phyloP scores from a whole-genome alignment of 2,329 filamentous ascomycete genomes.

The Aspergillus sp. region DNA sequence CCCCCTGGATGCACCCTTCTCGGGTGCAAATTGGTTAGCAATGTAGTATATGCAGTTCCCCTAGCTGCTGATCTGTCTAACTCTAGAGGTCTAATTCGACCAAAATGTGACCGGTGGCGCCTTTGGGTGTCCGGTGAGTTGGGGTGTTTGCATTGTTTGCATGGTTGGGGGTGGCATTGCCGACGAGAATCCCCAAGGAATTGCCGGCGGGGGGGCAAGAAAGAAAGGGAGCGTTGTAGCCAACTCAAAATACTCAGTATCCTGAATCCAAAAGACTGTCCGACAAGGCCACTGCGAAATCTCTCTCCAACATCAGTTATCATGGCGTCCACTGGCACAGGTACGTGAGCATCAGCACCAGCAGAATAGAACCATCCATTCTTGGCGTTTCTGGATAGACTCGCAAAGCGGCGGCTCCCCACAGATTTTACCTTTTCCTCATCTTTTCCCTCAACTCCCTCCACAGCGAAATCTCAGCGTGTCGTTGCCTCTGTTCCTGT shows the following conservation, averaged over 20 bases:
- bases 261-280: not conserved
- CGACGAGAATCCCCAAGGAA: not conserved
- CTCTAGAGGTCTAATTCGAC: not conserved
- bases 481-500: constrained; percentile 8
- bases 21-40: not conserved
- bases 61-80: not conserved
- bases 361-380: not conserved
- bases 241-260: not conserved
- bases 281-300: not conserved
- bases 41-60: not conserved
- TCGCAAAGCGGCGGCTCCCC: constrained; percentile 2
- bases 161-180: not conserved
- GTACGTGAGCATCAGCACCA: not conserved
- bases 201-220: not conserved
- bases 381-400: constrained; percentile 14
- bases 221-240: not conserved
- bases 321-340: not conserved
- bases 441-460: not conserved
- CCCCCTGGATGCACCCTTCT: not conserved
- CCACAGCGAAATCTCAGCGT: not conserved
- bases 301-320: not conserved
- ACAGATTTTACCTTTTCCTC: not conserved
- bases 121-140: not conserved
- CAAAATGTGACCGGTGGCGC: not conserved
- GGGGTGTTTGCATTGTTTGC: not conserved